Conservation (phyloP, 192 early-diverging fungal genomes). For the Backusella macrospora region DNA sequence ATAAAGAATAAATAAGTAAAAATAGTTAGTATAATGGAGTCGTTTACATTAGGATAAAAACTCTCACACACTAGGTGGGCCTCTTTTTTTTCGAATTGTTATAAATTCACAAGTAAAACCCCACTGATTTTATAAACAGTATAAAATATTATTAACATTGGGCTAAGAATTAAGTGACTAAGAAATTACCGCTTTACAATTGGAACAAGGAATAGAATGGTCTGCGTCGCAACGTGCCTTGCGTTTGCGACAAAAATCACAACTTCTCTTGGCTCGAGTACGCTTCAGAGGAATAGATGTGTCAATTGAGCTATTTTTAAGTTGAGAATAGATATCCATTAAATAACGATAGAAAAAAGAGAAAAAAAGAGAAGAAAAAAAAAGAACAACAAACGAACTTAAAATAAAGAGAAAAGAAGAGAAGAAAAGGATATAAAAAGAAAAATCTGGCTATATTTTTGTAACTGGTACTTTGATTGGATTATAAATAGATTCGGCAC, state of each 20-base stretch:
- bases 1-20: neutral
- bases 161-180: neutral
- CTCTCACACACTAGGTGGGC: conserved; percentile 39
- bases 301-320: neutral
- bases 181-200: conserved; percentile 41
- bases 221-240: conserved; percentile 46
- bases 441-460: conserved; percentile 19
- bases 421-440: conserved; percentile 17
- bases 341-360: neutral
- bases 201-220: conserved; percentile 37
- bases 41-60: neutral
- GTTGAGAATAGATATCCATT: conserved; percentile 18
- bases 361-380: neutral
- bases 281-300: conserved; percentile 26
- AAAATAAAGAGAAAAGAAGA: conserved; percentile 15
- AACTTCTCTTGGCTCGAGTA: conserved; percentile 45
- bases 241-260: conserved; percentile 45
- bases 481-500: conserved; percentile 26
- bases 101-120: conserved; percentile 36
- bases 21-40: neutral
- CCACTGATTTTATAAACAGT: conserved; percentile 26
- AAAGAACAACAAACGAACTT: conserved; percentile 22
- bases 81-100: conserved; percentile 34
- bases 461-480: conserved; percentile 18
- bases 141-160: neutral